Percentiles rank a stretch among this genome's conserved stretches.
Evolutionary conservation across 2,329 filamentous ascomycete genomes (phyloP).

Genomic region (Colletotrichum higginsianum): DNA sequence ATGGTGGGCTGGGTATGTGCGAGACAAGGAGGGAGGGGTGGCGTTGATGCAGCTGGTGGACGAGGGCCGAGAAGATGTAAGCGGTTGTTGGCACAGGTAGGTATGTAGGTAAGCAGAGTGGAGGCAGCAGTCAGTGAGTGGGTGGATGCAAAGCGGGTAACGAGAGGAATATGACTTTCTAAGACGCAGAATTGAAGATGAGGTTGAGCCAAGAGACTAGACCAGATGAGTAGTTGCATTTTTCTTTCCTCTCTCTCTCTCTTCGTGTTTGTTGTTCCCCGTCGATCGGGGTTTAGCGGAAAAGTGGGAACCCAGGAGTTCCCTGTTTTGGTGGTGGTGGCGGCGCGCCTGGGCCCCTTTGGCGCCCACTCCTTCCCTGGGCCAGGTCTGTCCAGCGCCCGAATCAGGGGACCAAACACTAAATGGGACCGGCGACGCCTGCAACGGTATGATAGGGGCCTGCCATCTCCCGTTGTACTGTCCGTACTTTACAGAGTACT

Average conservation of each 20-base stretch:
- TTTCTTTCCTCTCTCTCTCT: background rate
- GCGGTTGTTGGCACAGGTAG: background rate
- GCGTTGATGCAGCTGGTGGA: background rate
- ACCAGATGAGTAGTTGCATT: conserved; percentile 4
- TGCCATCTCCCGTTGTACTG: background rate
- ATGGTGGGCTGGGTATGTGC: background rate
- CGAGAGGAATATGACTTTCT: no score
- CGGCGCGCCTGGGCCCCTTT: background rate
- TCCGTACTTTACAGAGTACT: background rate
- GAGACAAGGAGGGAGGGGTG: background rate
- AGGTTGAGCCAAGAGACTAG: background rate
- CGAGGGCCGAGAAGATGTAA: conserved; percentile 1
- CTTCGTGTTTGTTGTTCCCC: background rate
- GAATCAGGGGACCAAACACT: background rate
- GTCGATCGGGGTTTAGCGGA: background rate
- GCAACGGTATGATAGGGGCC: conserved; percentile 1
- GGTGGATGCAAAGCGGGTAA: conserved; percentile 10
- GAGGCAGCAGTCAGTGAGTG: background rate
- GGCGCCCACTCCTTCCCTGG: background rate
- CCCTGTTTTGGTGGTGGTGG: background rate
- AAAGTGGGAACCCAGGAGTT: background rate
- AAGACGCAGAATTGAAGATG: background rate
- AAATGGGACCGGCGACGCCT: background rate
- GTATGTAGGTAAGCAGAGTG: background rate
- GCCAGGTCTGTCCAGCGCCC: background rate